Evolutionary conservation across 176 grass and related monocot species (phyloP).

Genomic region (Oryza meyeriana): DNA sequence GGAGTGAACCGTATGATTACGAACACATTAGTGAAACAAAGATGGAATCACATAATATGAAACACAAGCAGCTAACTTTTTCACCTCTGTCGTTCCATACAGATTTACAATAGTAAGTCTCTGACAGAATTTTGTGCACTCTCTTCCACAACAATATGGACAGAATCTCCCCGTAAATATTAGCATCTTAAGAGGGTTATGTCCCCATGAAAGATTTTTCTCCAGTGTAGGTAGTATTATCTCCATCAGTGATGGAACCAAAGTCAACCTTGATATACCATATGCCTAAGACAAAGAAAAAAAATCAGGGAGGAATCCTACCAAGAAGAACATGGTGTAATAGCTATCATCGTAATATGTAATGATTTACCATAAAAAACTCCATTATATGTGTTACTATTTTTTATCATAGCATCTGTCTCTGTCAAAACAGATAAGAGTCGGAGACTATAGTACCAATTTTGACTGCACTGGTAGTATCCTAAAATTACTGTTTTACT

Average conservation of each 20-base stretch:
- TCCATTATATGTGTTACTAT: background rate
- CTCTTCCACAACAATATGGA: conserved; percentile 61
- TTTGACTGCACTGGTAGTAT: background rate
- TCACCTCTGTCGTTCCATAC: conserved; percentile 90
- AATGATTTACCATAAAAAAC: conserved; percentile 19
- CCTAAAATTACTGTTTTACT: background rate
- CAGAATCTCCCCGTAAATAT: conserved; percentile 79
- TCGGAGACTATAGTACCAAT: background rate
- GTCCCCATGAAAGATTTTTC: conserved; percentile 31
- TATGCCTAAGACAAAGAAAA: conserved; percentile 43
- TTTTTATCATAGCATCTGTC: conserved; percentile 2
- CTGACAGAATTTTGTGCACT: conserved; percentile 52
- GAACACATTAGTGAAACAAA: background rate
- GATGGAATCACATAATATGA: background rate
- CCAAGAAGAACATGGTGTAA: conserved; percentile 4
- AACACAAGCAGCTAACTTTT: conserved; percentile 16
- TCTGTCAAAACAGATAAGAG: background rate
- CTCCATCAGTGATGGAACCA: conserved; percentile 77
- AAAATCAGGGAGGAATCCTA: conserved; percentile 18
- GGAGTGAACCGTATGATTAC: background rate
- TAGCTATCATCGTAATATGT: background rate
- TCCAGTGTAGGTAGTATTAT: conserved; percentile 52
- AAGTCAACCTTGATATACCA: conserved; percentile 69
- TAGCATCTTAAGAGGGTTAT: conserved; percentile 62
- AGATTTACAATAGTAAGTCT: conserved; percentile 74